phyloP scores from a whole-genome alignment of 495 filamentous ascomycete species.

The Xylaria castorea region DNA sequence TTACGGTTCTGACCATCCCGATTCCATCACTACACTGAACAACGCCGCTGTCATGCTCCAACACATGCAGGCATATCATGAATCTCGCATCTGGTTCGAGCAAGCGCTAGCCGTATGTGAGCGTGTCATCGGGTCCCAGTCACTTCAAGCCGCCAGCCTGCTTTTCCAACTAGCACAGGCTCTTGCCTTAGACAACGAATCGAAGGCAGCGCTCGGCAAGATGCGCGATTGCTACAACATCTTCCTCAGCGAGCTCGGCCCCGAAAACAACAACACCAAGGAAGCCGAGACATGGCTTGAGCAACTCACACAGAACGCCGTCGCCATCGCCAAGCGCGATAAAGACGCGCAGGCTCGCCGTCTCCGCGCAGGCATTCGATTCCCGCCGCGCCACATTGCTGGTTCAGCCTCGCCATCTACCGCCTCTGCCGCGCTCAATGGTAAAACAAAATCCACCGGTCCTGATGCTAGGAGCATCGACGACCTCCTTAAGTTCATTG shows the following conservation, averaged over 20 bases:
- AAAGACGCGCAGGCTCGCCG: slow-evolving; percentile 81
- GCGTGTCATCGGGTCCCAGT: slow-evolving; percentile 82
- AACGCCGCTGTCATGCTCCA: slow-evolving; percentile 99
- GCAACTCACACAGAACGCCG: slow-evolving; percentile 92
- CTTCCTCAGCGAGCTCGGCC: slow-evolving; percentile 83
- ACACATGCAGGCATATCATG: slow-evolving; percentile 85
- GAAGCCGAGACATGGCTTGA: slow-evolving; percentile 95
- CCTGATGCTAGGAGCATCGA: slow-evolving; percentile 81
- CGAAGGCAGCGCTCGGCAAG: slow-evolving; percentile 83
- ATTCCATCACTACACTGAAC: slow-evolving; percentile 98
- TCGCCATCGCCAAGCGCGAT: slow-evolving; percentile 88
- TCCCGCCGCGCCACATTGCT: slow-evolving; percentile 57
- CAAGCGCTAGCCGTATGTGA: slow-evolving; percentile 87
- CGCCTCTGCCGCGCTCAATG: slow-evolving; percentile 32
- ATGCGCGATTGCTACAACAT: slow-evolving; percentile 98
- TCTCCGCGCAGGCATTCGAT: slow-evolving; percentile 59
- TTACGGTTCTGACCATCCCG: slow-evolving; percentile 91
- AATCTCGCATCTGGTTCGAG: slow-evolving; percentile 96
- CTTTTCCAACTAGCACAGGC: slow-evolving; percentile 97
- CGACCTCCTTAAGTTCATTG: slow-evolving; percentile 86
- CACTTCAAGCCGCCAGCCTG: slow-evolving; percentile 92
- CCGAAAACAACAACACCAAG: slow-evolving; percentile 93
- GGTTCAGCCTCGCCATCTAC: slow-evolving; percentile 44
- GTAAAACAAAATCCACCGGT: slow-evolving; percentile 34
- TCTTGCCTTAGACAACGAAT: slow-evolving; percentile 88